Evolutionary conservation across 2,329 filamentous ascomycete species (phyloP), one percentile per base, ranked within the genome.

Genomic region (Malbranchea zuffiana): DNA sequence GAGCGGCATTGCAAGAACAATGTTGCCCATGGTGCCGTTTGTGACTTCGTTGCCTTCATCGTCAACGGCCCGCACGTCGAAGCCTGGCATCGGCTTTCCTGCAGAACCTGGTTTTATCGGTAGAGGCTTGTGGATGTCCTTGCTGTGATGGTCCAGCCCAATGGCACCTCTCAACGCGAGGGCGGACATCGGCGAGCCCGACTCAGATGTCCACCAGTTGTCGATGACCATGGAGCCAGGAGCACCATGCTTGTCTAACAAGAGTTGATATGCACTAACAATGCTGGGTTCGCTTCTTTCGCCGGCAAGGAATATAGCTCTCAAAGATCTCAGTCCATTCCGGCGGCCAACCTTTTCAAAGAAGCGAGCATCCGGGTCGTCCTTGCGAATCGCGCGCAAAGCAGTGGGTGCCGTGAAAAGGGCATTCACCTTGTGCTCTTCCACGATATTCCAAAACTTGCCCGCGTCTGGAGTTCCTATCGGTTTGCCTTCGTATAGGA

Each of bases 401-500:
- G 88, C 87, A 1, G 75, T 95, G 0, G 87, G 87, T 0, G 87
- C 88, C 0, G 87, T 94, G 55, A 83, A 93, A 49, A 93, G 67
- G 4, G 75, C 73, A 43, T 83, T 92, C 37, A 92, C 85, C 50
- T 79, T 79, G 65, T 95, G 80, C 50, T 92, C 82, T 46, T 86
- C 79, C 3, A 92, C 61, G 12, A 94, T 75, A 2, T 86, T 71
- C 87, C 87, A 96, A 55, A 95, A 90, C 0, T 81, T 80, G 4
- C 83, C 80, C 1, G 85, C 82, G 49, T 94, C 78, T 0, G 87
- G 87, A 0, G 86, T 94, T 3, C 86, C 86, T 8, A 94, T 69
- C 0, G 87, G 87, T 48, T 95, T 95, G n/a, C 87, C 88, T 61
- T 95, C 87, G 56, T 86, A 95, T 0, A 95, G 67, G 1, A 95